Conservation (phyloP, 2,329 filamentous ascomycete genomes). For the Calonectria fujianensis region DNA sequence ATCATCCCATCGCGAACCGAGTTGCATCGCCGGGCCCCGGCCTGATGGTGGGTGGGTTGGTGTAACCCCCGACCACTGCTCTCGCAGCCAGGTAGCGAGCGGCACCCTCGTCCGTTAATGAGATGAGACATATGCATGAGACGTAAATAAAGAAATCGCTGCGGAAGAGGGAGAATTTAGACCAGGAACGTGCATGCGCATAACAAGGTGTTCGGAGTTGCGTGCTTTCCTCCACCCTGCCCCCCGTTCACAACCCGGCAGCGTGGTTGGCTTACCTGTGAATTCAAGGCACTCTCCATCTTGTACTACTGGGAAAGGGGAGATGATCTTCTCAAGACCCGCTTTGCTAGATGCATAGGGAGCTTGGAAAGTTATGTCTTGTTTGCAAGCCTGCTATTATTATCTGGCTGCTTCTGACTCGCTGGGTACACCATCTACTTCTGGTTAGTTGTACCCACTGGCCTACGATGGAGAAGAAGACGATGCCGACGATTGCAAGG, state of each 20-base stretch:
- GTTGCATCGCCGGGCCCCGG: constrained; percentile 3
- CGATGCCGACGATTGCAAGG: constrained; percentile 32
- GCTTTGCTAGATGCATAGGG: constrained; percentile 4
- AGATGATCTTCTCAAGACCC: constrained; percentile 3
- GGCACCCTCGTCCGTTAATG: not conserved
- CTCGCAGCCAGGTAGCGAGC: constrained; percentile 5
- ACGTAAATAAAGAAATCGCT: constrained; percentile 20
- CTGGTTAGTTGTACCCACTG: constrained; percentile 14
- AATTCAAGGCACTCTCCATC: not conserved
- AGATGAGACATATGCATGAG: constrained; percentile 1
- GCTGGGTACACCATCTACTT: not conserved
- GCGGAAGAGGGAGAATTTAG: constrained; percentile 6
- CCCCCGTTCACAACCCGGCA: not conserved
- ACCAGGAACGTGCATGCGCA: constrained; percentile 16
- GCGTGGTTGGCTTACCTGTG: constrained; percentile 17
- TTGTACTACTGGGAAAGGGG: constrained; percentile 26
- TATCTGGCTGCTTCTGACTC: constrained; percentile 5
- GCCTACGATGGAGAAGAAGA: constrained; percentile 14
- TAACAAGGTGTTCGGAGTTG: constrained; percentile 8
- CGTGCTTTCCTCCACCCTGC: constrained; percentile 7
- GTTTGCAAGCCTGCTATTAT: not conserved
- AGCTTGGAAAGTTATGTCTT: not conserved
- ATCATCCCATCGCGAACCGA: not conserved
- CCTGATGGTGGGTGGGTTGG: constrained; percentile 14
- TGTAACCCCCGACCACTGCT: constrained; percentile 15